Evolutionary conservation across 2,329 filamentous ascomycete species (phyloP), one percentile per base, ranked within the genome.

Genomic region (Macrophomina phaseolina): DNA sequence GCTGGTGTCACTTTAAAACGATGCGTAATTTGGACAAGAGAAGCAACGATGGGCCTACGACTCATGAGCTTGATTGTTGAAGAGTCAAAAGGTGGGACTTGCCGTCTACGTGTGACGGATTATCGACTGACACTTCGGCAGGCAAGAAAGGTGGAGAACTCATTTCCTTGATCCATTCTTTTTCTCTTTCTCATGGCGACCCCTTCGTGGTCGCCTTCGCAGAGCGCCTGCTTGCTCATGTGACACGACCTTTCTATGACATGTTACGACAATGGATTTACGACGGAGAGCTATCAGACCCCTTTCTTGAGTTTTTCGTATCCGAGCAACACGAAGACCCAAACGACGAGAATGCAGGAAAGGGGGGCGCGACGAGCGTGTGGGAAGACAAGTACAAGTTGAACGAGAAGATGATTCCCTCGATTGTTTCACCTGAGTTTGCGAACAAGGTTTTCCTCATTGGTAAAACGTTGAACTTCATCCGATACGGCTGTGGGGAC

Each of bases 301-400:
- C 96, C 0, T 97, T 94, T 74, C 86, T 89, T 66, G 95, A 99
- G 75, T 99, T 99, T 79, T 98, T 99, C 73, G 94, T 99, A 23
- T 89, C 89, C 23, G 93, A 97, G 76, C 92, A 94, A 71, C 87
- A 89, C 63, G 84, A 87, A 53, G 79, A 83, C 51, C 75, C 77
- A 36, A 77, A 78, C 52, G 80, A 82, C 53, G 71, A 73, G 11
- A 77, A 73, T 38, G 76, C 75, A 23, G 82, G 82, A 63, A 79
- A 79, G 64, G 80, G 81, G 36, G 90, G 88, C 30, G 91, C 92
- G 16, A 94, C 91, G 45, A 97, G 94, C 71, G 94, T 98, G 1
- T 99, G 95, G 95, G 94, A 98, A 78, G 93, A 97, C 79, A 98
- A 98, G 77, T 99, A 97, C 80, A 91, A 92, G 74, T 85, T 97